A percentile compares a stretch with the other conserved stretches of the same genome.
These are phyloP conservation scores for Lactifluus piperatus DNA, from an alignment of 768 basidiomycete species.

Conservation along the genomic window DNA sequence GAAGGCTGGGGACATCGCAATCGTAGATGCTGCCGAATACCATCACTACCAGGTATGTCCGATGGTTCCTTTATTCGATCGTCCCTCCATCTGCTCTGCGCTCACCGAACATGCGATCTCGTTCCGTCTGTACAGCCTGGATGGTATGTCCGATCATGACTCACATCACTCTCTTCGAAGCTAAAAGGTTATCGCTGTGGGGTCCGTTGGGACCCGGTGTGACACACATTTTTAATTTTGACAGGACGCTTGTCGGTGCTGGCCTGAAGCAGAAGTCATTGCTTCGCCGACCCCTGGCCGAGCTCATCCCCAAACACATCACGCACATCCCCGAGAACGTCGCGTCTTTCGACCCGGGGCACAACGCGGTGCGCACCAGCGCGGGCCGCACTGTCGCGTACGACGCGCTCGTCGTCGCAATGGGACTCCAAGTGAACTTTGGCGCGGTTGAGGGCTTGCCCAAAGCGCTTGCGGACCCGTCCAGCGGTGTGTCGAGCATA, in stretches of 20 bases:
- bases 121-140: conserved; percentile 54
- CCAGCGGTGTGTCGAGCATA: conserved; percentile 82
- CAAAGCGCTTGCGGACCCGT: conserved; percentile 66
- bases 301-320: conserved; percentile 70
- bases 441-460: conserved; percentile 62
- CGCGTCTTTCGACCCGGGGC: conserved; percentile 62
- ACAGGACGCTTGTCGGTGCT: conserved; percentile 87
- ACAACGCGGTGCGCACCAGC: conserved; percentile 63
- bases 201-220: not conserved
- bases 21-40: conserved; percentile 71
- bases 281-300: conserved; percentile 54
- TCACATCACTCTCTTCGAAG: not conserved
- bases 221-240: too few relatives aligned
- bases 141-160: conserved; percentile 45
- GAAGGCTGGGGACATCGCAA: conserved; percentile 68
- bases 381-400: conserved; percentile 67
- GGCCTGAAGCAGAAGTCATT: conserved; percentile 67
- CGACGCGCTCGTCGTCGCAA: conserved; percentile 81
- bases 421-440: conserved; percentile 85
- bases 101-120: conserved; percentile 7
- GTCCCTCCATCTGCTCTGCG: not conserved
- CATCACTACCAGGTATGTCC: conserved; percentile 77
- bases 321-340: conserved; percentile 64
- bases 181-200: not conserved
- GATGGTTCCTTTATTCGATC: too few relatives aligned